These are phyloP conservation scores for Datisca glomerata DNA, from an alignment of 306 rosid species.

Conservation along the genomic window DNA sequence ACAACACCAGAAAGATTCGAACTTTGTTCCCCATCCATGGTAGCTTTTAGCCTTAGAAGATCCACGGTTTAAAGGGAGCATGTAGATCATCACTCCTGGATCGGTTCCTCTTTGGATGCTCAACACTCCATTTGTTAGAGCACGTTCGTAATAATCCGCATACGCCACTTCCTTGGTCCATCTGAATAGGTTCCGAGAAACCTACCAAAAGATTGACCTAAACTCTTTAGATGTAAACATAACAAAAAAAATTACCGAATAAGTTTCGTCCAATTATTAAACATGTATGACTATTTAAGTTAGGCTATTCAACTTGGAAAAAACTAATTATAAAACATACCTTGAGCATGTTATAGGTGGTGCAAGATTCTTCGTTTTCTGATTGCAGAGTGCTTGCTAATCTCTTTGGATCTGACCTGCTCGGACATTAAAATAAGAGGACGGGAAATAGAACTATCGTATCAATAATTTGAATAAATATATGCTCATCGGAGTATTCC, in stretches of 20 bases:
- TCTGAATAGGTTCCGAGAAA: slow-evolving; percentile 68
- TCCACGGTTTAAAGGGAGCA: slow-evolving; percentile 69
- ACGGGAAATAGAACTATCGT: no score
- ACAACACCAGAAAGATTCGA: slow-evolving; percentile 75
- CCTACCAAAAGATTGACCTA: slow-evolving; percentile 33
- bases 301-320: no score
- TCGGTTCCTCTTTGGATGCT: slow-evolving; percentile 87
- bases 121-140: slow-evolving; percentile 79
- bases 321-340: no score
- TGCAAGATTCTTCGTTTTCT: slow-evolving; percentile 83
- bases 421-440: no score
- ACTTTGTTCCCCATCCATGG: slow-evolving; percentile 67
- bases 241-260: no score
- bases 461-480: no score
- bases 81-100: slow-evolving; percentile 90
- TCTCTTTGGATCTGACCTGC: slow-evolving; percentile 63
- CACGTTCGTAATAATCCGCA: slow-evolving; percentile 86
- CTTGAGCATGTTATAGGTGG: slow-evolving; percentile 92
- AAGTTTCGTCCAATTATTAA: no score
- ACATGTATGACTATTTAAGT: no score
- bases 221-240: no score
- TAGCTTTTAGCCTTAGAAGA: slow-evolving; percentile 46
- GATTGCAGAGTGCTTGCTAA: slow-evolving; percentile 31
- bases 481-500: no score
- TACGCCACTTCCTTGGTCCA: slow-evolving; percentile 80